Evolutionary conservation across 208 protist genomes (phyloP).

Genomic region (Crithidia expoeki): DNA sequence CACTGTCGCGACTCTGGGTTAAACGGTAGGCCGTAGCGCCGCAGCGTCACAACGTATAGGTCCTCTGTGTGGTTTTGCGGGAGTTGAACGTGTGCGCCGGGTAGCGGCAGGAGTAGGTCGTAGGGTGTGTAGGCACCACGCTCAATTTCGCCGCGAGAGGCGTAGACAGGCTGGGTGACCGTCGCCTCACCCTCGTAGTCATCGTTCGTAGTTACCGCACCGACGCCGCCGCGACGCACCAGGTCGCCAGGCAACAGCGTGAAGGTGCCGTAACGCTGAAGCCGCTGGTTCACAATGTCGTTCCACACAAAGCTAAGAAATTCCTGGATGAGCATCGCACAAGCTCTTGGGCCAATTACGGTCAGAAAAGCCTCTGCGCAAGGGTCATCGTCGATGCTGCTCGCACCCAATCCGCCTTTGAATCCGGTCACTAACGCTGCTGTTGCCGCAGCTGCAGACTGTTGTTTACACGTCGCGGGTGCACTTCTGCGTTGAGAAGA

Average conservation of each 20-base stretch:
- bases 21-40: constrained; percentile 77
- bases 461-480: neutral
- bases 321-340: constrained; percentile 80
- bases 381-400: constrained; percentile 50
- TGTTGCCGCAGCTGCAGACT: constrained; percentile 1
- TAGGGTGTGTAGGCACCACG: constrained; percentile 52
- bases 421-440: neutral
- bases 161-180: constrained; percentile 24
- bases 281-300: constrained; percentile 84
- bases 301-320: constrained; percentile 91
- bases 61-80: constrained; percentile 89
- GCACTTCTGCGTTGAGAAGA: neutral
- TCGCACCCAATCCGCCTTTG: neutral
- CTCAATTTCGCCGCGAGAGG: constrained; percentile 55
- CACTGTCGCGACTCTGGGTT: constrained; percentile 83
- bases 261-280: constrained; percentile 88
- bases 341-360: constrained; percentile 73
- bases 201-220: neutral
- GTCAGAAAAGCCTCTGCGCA: constrained; percentile 85
- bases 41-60: constrained; percentile 82
- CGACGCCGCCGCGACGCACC: constrained; percentile 45
- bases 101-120: constrained; percentile 84
- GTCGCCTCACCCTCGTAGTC: neutral
- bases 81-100: constrained; percentile 69
- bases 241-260: constrained; percentile 83